Evolutionary conservation across 306 rosid species (phyloP), one percentile per base, ranked within the genome.

Genomic region (Cicer chorassanicum): DNA sequence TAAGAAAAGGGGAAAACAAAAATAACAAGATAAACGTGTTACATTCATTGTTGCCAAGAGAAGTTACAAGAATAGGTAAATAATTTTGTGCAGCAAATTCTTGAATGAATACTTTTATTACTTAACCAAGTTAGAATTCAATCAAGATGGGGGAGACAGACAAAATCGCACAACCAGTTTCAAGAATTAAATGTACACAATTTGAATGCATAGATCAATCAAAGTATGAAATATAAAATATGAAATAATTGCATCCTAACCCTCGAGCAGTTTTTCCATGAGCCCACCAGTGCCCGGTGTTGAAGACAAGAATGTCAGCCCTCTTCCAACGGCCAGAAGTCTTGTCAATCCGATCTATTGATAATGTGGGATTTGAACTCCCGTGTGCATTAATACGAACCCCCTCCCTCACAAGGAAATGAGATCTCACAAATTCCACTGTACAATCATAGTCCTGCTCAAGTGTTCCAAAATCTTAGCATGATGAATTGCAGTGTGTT

Each of bases 191-290:
- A 63, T 41, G 68, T 40, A 51, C 34, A 55, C 15, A 40, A 68
- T 36, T 64, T 76, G 70, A 80, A 54, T 29, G 78, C 68, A 55
- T n/a, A 59, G 49, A 69, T 59, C 74, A 65, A 64, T 15, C 67
- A 82, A 72, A 66, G 62, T 39, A 54, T 4, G 43, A 66, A 70
- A 69, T 15, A 41, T 16, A 82, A 72, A 66, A 66, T 39, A 54
- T 7, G 59, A 55, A 48, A 44, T 24, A 59, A 78, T 59, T 70
- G 84, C 79, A 80, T 69, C 73, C 95, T 57, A 78, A 95, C 98
- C 99, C 99, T 15, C 98, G 89, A 60, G 97, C 87, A 72, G 96
- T 95, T 89, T 95, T 95, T 77, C 99, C 99, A 89, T 95, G 98
- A 82, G 93, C 48, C 99, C 98, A 95, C 99, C 99, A 92, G 77